These are phyloP conservation scores for Proliferodiscus dingleyae DNA, from an alignment of 2,329 filamentous ascomycete species.

Conservation along the genomic window DNA sequence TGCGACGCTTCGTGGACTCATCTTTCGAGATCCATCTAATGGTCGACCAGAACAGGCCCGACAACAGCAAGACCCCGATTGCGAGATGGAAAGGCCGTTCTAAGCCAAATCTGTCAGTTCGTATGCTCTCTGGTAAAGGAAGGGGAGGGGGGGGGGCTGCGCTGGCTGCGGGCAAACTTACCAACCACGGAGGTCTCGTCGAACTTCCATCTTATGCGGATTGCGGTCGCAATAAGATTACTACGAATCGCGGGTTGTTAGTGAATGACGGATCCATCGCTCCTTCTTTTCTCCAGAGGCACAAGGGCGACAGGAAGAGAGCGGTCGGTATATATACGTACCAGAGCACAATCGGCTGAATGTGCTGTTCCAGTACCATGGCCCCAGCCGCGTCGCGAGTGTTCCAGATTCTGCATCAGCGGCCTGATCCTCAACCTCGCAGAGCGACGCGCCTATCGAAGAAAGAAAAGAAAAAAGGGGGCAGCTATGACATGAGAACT, in stretches of 20 bases:
- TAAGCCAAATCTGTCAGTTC: neutral
- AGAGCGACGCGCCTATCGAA: too few species aligned
- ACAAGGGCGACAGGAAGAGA: too few species aligned
- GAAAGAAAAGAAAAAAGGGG: too few species aligned
- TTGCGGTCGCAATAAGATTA: constrained; percentile 4
- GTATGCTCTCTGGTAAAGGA: neutral
- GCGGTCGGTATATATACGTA: neutral
- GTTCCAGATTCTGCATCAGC: too few species aligned
- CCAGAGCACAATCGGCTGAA: constrained; percentile 2
- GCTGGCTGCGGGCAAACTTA: too few species aligned
- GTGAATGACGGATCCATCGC: neutral
- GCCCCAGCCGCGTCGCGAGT: too few species aligned
- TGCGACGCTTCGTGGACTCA: neutral
- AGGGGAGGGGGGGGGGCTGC: neutral
- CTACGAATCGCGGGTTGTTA: neutral
- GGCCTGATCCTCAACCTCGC: too few species aligned
- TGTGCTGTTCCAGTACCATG: constrained; percentile 1
- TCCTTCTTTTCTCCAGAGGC: neutral
- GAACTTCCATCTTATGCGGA: constrained; percentile 2
- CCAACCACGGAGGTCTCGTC: constrained; percentile 5
- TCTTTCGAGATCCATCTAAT: neutral
- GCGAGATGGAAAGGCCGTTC: constrained; percentile 8
- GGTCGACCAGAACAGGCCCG: constrained; percentile 2
- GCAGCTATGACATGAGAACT: too few species aligned
- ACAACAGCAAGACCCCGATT: neutral